Evolutionary conservation across 371 early-diverging fungal species (phyloP), one percentile per base, ranked within the genome.

Genomic region (Enterospora canceri): DNA sequence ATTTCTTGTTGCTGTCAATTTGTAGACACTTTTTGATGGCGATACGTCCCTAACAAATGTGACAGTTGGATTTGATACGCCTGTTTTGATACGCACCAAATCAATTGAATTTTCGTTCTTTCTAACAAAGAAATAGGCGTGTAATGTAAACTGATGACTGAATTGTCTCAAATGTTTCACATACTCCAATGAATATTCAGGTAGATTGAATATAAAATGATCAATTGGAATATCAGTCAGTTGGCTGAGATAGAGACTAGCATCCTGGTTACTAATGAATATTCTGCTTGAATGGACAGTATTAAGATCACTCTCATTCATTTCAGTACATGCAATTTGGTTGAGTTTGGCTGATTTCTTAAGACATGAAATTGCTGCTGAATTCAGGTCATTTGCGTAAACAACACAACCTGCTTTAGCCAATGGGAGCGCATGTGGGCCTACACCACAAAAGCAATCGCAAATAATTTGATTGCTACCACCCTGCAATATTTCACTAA

Each of bases 391-490:
- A 65, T 81, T 81, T 19, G 70, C 59, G 30, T 65, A 75, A 0
- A 76, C 78, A 2, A 12, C 31, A 21, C 68, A 72, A 2, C 75
- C 76, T 40, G 71, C 73, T 49, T 69, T 65, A 0, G 78, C 30
- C 8, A 68, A 64, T 28, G 73, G 74, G 34, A 79, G 58, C 1
- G 72, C 68, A 21, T 80, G 65, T 26, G 82, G 82, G 18, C 82
- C 82, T 19, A 76, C 79, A 18, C 82, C 82, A 69, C 82, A 81
- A 62, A 79, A 79, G n/a, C 65, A 56, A 62, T 81, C 82, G 48
- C 72, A 76, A 0, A 81, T 31, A 21, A 67, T 62, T n/a, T 12
- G 8, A n/a, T 40, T 40, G n/a, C 8, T n/a, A 12, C 76, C 68
- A 15, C 60, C 61, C 31, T 18, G 19, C 21, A 62, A 48, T 24